These are phyloP conservation scores for Phaeosphaeriaceae sp. DNA, from an alignment of 2,329 filamentous ascomycete genomes.

Conservation along the genomic window DNA sequence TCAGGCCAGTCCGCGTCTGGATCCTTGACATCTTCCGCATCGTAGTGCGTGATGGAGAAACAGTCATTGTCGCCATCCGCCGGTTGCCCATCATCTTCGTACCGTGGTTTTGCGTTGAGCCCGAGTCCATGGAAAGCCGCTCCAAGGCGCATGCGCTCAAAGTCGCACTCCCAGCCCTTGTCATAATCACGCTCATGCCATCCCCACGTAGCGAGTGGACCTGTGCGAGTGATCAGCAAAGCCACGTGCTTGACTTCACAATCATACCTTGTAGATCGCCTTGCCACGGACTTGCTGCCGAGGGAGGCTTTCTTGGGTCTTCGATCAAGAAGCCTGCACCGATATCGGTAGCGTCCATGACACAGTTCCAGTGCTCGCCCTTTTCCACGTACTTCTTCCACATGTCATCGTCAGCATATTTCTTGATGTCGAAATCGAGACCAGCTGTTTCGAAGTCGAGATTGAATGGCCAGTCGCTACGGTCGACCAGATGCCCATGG, in stretches of 20 bases:
- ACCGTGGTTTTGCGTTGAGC: slow-evolving; percentile 12
- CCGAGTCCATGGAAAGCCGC: slow-evolving; percentile 12
- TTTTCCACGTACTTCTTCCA: slow-evolving; percentile 8
- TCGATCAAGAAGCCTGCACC: slow-evolving; percentile 4
- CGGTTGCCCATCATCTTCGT: slow-evolving; percentile 5
- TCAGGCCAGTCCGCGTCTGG: not conserved
- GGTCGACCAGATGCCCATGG: no score
- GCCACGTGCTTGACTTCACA: not conserved
- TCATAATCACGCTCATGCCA: slow-evolving; percentile 14
- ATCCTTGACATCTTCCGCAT: slow-evolving; percentile 8
- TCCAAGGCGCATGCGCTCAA: slow-evolving; percentile 7
- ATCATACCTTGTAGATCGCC: slow-evolving; percentile 11
- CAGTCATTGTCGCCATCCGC: slow-evolving; percentile 15
- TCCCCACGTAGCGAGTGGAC: slow-evolving; percentile 16
- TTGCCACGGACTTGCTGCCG: slow-evolving; percentile 11
- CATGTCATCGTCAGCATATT: slow-evolving; percentile 9
- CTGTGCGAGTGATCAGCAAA: not conserved
- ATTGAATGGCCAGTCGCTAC: not conserved
- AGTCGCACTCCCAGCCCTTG: slow-evolving; percentile 12
- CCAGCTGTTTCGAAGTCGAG: not conserved
- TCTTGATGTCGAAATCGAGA: slow-evolving; percentile 9
- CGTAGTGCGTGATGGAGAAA: slow-evolving; percentile 15
- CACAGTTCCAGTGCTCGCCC: not conserved
- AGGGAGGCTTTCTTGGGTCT: slow-evolving; percentile 6
- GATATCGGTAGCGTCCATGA: slow-evolving; percentile 1